Conservation (phyloP, 177 flowering plant genomes). For the Vitis hybrid region DNA sequence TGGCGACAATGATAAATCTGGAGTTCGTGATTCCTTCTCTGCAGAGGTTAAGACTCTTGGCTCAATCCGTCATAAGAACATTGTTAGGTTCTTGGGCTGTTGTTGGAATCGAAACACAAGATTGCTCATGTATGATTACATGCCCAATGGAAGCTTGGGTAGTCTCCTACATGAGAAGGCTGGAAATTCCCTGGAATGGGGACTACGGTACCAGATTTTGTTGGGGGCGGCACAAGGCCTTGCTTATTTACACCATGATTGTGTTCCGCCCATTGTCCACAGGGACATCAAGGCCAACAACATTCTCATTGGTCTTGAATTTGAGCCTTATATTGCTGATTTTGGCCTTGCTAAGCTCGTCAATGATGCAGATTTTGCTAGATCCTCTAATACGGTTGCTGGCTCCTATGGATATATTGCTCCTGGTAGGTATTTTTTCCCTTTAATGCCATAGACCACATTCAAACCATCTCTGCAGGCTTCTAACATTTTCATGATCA, state of each 20-base stretch:
- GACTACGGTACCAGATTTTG: constrained; percentile 45
- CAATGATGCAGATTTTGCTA: constrained; percentile 43
- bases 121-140: constrained; percentile 63
- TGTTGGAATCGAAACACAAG: constrained; percentile 50
- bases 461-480: too few relatives aligned
- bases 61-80: constrained; percentile 63
- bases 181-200: constrained; percentile 56
- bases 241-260: constrained; percentile 70
- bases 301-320: constrained; percentile 62
- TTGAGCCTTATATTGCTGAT: constrained; percentile 70
- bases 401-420: constrained; percentile 79
- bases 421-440: constrained; percentile 42
- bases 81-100: constrained; percentile 63
- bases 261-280: constrained; percentile 70
- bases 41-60: constrained; percentile 62
- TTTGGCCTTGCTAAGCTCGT: constrained; percentile 71
- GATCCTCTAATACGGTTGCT: constrained; percentile 53
- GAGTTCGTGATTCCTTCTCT: constrained; percentile 58
- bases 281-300: constrained; percentile 71
- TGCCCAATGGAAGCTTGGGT: constrained; percentile 68
- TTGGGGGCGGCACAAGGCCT: constrained; percentile 64
- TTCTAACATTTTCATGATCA: too few relatives aligned
- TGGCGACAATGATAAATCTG: constrained; percentile 25
- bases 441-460: background rate
- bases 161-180: constrained; percentile 53